A percentile compares a stretch with the other conserved stretches of the same genome.
phyloP scores from a whole-genome alignment of 257 asterid genomes.

The Asclepias syriaca region DNA sequence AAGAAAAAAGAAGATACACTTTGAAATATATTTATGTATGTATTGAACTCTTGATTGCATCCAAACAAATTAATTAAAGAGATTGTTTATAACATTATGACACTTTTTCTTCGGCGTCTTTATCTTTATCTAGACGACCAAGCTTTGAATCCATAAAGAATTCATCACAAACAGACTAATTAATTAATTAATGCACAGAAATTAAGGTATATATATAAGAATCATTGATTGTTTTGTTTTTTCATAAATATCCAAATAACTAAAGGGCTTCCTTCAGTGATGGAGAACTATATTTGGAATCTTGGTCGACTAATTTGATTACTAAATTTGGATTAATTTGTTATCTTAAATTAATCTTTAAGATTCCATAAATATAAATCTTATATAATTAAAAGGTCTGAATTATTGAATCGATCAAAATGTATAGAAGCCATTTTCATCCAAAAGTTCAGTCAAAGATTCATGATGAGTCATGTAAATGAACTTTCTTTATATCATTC shows the following conservation, averaged over 20 bases:
- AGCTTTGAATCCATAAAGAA: neutral
- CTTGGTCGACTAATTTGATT: conserved; percentile 5
- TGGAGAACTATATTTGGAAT: conserved; percentile 4
- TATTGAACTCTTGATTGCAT: neutral
- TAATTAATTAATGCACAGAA: neutral
- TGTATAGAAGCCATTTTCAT: neutral
- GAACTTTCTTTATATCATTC: conserved; percentile 3
- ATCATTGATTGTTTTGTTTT: conserved; percentile 7
- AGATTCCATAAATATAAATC: too few species aligned
- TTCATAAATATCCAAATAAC: conserved; percentile 9
- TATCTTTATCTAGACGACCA: neutral
- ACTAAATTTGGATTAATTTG: too few species aligned
- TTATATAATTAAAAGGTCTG: neutral
- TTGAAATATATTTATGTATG: neutral
- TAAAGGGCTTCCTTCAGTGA: conserved; percentile 2
- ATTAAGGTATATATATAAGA: neutral
- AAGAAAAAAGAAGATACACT: neutral
- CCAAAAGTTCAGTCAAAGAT: conserved; percentile 19
- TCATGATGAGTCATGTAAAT: neutral
- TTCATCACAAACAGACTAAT: neutral
- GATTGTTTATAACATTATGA: neutral
- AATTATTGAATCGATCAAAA: conserved; percentile 8
- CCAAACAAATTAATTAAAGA: neutral
- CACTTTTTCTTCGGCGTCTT: neutral
- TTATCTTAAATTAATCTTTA: too few species aligned